phyloP scores from a whole-genome alignment of 2,329 filamentous ascomycete genomes.

The Catunica adiposa region DNA sequence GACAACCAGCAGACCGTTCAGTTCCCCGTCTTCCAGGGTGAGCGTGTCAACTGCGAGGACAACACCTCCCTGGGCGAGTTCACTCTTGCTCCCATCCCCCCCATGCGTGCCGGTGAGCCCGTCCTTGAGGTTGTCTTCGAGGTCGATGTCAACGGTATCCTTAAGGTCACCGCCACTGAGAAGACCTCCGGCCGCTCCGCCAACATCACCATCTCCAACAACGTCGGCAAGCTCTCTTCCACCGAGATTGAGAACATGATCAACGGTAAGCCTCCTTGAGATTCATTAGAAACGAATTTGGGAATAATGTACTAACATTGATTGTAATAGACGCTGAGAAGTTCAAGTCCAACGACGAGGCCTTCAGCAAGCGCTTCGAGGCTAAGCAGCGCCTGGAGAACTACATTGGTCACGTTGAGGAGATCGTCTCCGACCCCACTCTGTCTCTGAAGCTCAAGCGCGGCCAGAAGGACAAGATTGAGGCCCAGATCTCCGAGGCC shows the following conservation, averaged over 20 bases:
- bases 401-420: constrained; percentile 96
- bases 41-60: constrained; percentile 94
- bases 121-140: constrained; percentile 97
- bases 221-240: constrained; percentile 91
- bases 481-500: constrained; percentile 87
- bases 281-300: not conserved
- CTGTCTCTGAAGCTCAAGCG: constrained; percentile 97
- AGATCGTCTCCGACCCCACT: constrained; percentile 92
- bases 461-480: constrained; percentile 98
- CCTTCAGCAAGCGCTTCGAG: constrained; percentile 99
- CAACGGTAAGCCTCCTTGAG: constrained; percentile 37
- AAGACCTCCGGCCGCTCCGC: constrained; percentile 95
- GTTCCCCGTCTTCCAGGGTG: constrained; percentile 90
- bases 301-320: constrained; percentile 10
- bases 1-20: constrained; percentile 67
- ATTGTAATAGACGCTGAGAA: constrained; percentile 60
- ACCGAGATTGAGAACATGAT: constrained; percentile 97
- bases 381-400: constrained; percentile 97
- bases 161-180: constrained; percentile 98
- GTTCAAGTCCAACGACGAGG: constrained; percentile 96
- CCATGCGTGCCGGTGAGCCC: constrained; percentile 87
- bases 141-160: constrained; percentile 98
- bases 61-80: constrained; percentile 98
- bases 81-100: constrained; percentile 72
- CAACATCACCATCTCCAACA: constrained; percentile 99